Base-by-base conservation (phyloP, 176 grass and related monocot species). In the Saccharum officinarum region DNA sequence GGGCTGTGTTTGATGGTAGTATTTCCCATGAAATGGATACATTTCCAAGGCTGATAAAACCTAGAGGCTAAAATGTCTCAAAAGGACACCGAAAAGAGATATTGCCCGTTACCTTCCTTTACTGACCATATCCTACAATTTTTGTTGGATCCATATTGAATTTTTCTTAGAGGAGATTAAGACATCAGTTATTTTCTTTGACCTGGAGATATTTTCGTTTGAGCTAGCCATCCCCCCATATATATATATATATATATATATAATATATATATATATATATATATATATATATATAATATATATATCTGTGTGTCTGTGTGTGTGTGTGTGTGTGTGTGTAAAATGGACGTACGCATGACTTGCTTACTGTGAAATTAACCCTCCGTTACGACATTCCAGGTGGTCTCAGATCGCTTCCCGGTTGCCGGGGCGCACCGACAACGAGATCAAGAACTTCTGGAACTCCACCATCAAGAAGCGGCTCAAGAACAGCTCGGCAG, bases 401-500 rank as follows among this genome's bases (percentile, higher is more conserved):
- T 98, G 96, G 96, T 98, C 96, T 11, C 96, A 95, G 83, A 98
- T 98, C 38, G 96, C 96, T 44, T 87, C 96, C 62, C 90, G 93
- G 80, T 62, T 98, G 64, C 93, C 91, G 16, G 96, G 96, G 34
- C 93, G 96, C 62, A 98, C 96, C 38, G 96, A 98, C 71, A 98
- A 98, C 57, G 96, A 98, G 91, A 98, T 98, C 75, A 98, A 98
- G 86, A 98, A 98, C 83, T 98, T 98, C 62, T 98, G 96, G 96
- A 98, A 98, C 89, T 98, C 96, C 25, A 95, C 93, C 68, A 95
- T 95, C 86, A 98, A 98, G 85, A 98, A 95, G 81, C 88, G 93
- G 36, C 91, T 95, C 18, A 95, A 95, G 86, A 92, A 81, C 38
- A 77, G 67, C 77, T 84, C 84, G 7, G 12, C 76, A 18, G 57